Percentiles rank a stretch among this genome's conserved stretches.
These are phyloP conservation scores for Trifolium dubium DNA, from an alignment of 306 rosid species.

Conservation along the genomic window DNA sequence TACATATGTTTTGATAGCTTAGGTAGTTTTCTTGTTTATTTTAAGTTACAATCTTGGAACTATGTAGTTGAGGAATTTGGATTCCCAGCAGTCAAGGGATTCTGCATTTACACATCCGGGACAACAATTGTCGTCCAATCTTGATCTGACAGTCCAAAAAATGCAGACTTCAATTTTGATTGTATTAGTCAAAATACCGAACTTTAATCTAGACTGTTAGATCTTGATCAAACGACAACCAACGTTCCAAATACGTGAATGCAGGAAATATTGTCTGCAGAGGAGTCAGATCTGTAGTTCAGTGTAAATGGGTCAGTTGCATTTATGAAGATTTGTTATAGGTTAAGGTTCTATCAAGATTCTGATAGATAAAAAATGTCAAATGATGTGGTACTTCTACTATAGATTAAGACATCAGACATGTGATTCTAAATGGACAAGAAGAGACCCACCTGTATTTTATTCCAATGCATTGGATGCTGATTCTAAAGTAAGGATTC, in stretches of 20 bases:
- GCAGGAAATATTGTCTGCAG: too few relatives aligned
- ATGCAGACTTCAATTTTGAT: too few relatives aligned
- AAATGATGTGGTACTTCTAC: background rate
- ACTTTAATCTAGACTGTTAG: too few relatives aligned
- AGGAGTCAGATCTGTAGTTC: background rate
- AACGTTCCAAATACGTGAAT: too few relatives aligned
- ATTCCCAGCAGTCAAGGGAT: too few relatives aligned
- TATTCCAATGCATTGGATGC: constrained; percentile 45
- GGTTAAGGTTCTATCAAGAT: background rate
- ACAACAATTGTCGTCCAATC: too few relatives aligned
- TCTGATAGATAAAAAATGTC: constrained; percentile 12
- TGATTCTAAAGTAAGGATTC: constrained; percentile 13
- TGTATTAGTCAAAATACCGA: too few relatives aligned
- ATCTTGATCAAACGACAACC: too few relatives aligned
- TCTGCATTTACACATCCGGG: too few relatives aligned
- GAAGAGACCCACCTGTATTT: background rate
- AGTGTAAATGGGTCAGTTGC: constrained; percentile 35
- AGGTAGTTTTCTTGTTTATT: constrained; percentile 9
- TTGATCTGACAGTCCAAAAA: too few relatives aligned
- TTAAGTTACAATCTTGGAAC: background rate
- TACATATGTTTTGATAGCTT: constrained; percentile 44
- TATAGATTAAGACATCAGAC: background rate
- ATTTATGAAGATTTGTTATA: constrained; percentile 1
- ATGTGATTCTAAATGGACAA: constrained; percentile 1
- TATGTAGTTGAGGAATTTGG: too few relatives aligned